Conservation (phyloP, 2,329 filamentous ascomycete genomes). For the Pochonia chlamydosporia region DNA sequence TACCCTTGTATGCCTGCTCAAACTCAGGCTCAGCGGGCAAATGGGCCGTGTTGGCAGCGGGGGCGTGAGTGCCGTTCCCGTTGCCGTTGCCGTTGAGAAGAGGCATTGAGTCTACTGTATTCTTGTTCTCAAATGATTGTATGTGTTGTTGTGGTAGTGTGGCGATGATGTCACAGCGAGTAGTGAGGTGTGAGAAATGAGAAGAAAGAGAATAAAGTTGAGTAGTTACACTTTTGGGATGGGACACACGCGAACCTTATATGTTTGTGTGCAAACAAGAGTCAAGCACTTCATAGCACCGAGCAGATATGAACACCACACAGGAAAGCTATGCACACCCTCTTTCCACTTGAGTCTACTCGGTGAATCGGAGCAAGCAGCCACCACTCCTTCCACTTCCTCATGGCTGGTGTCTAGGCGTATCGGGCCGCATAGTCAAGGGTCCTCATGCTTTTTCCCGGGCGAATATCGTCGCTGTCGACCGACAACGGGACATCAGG, state of each 20-base stretch:
- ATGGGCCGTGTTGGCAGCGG: conserved; percentile 62
- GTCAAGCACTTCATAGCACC: not conserved
- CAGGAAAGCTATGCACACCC: not conserved
- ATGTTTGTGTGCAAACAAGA: conserved; percentile 1
- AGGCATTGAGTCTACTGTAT: conserved; percentile 2
- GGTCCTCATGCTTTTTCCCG: not conserved
- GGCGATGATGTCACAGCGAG: not conserved
- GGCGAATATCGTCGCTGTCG: not conserved
- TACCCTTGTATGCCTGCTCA: conserved; percentile 95
- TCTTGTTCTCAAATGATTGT: no score
- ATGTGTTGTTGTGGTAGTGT: no score
- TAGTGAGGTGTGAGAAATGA: not conserved
- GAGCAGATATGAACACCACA: no score
- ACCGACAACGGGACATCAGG: not conserved
- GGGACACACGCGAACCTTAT: conserved; percentile 1
- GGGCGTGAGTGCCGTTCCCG: conserved; percentile 1
- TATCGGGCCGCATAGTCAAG: not conserved
- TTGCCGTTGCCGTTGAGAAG: conserved; percentile 4
- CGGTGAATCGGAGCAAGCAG: not conserved
- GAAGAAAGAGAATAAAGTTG: not conserved
- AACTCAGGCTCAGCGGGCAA: conserved; percentile 90
- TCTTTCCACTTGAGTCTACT: not conserved
- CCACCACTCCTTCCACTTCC: not conserved
- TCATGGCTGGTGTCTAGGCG: not conserved
- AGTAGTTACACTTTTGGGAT: not conserved